Percentiles rank a stretch among this genome's conserved stretches.
Conservation (phyloP, 768 basidiomycete genomes). For the Mycena kentingensis region DNA sequence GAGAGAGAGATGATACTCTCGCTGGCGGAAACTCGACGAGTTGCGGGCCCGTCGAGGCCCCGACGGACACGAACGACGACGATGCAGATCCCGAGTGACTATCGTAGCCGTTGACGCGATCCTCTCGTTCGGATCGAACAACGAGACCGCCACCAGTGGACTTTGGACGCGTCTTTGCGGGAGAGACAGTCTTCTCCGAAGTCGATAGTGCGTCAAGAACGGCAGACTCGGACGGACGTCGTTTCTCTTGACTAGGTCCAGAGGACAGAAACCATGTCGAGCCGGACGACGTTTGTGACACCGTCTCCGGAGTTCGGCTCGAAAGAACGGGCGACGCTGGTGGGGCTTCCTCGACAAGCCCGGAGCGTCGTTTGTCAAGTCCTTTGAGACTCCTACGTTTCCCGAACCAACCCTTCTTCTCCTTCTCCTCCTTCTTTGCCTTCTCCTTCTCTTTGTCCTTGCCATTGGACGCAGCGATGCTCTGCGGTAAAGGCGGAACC, state of each 20-base stretch:
- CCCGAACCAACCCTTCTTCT: constrained; percentile 46
- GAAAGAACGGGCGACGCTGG: constrained; percentile 15
- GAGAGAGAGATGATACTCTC: constrained; percentile 29
- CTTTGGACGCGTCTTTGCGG: constrained; percentile 19
- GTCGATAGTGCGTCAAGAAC: constrained; percentile 6
- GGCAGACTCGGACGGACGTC: constrained; percentile 29
- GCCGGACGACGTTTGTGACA: constrained; percentile 19
- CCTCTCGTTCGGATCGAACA: constrained; percentile 20
- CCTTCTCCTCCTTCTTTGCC: constrained; percentile 36
- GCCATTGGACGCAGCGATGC: constrained; percentile 19
- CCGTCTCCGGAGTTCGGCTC: constrained; percentile 12
- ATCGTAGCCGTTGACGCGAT: constrained; percentile 29
- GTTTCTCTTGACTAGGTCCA: constrained; percentile 18
- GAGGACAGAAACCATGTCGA: constrained; percentile 23
- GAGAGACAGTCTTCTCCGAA: constrained; percentile 10
- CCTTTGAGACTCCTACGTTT: constrained; percentile 53
- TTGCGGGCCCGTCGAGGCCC: not conserved
- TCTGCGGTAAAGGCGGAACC: constrained; percentile 29
- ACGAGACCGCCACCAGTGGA: constrained; percentile 20
- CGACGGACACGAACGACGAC: not conserved
- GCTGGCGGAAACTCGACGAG: constrained; percentile 25
- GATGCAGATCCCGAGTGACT: constrained; percentile 25
- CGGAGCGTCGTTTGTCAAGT: constrained; percentile 33
- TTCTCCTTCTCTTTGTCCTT: constrained; percentile 44
- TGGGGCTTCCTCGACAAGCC: constrained; percentile 16